These are phyloP conservation scores for Selaginella tamariscina DNA, from an alignment of 75 land plant genomes.

Conservation along the genomic window DNA sequence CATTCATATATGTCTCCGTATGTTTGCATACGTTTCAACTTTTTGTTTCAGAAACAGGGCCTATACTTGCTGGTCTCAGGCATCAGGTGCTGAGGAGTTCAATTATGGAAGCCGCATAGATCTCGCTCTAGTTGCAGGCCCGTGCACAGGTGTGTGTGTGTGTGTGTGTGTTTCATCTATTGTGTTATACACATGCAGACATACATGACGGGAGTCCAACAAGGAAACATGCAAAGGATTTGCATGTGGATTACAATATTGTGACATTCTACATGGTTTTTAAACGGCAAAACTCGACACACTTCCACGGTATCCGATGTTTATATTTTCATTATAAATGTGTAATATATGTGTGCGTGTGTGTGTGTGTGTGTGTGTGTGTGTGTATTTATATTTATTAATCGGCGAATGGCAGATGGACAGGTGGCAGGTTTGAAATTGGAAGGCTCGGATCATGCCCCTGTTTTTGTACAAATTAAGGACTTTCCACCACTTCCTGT, in stretches of 20 bases:
- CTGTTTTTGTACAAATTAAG: conserved; percentile 42
- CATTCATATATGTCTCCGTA: too few relatives aligned
- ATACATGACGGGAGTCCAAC: not conserved
- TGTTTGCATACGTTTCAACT: too few relatives aligned
- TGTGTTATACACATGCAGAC: conserved; percentile 41
- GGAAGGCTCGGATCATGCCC: conserved; percentile 93
- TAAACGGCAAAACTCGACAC: conserved; percentile 53
- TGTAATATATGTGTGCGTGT: too few relatives aligned
- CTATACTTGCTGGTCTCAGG: conserved; percentile 74
- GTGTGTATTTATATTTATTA: too few relatives aligned
- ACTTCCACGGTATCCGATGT: conserved; percentile 36
- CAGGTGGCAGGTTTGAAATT: conserved; percentile 52
- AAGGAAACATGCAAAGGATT: conserved; percentile 36
- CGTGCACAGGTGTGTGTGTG: too few relatives aligned
- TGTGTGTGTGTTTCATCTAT: too few relatives aligned
- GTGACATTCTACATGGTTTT: conserved; percentile 65
- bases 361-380: too few relatives aligned
- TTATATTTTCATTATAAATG: too few relatives aligned
- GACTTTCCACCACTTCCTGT: conserved; percentile 34
- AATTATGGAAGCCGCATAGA: conserved; percentile 88
- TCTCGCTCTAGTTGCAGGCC: conserved; percentile 58
- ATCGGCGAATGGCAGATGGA: conserved; percentile 66
- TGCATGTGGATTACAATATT: conserved; percentile 60
- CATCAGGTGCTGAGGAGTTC: conserved; percentile 77
- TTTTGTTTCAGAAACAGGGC: conserved; percentile 48